Conservation (phyloP, 139 green algal species). For the Coelastrella sp. region DNA sequence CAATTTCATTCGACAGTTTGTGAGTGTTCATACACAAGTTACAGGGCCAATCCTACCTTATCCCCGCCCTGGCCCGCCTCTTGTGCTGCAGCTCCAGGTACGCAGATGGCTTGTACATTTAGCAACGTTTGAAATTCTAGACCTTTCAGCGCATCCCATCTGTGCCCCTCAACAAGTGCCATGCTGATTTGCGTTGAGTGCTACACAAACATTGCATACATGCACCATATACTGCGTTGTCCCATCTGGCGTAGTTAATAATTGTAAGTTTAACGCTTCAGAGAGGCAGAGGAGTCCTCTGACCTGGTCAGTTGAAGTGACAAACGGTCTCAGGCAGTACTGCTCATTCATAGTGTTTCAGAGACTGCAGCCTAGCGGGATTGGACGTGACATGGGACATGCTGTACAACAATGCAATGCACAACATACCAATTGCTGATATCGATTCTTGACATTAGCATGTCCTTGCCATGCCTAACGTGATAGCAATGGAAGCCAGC, state of each 20-base stretch:
- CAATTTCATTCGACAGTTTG: too few relatives aligned
- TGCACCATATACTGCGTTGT: too few relatives aligned
- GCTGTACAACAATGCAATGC: not conserved
- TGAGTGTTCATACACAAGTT: too few relatives aligned
- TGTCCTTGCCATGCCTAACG: too few relatives aligned
- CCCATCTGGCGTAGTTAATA: too few relatives aligned
- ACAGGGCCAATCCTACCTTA: not conserved
- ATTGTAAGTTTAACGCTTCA: too few relatives aligned
- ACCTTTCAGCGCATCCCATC: not conserved
- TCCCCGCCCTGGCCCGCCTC: not conserved
- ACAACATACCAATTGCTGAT: not conserved
- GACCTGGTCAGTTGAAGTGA: not conserved
- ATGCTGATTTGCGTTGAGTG: not conserved
- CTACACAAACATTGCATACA: not conserved
- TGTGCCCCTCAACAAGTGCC: not conserved
- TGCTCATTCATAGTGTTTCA: not conserved
- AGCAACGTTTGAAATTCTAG: not conserved
- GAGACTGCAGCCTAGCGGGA: not conserved
- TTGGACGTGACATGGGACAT: too few relatives aligned
- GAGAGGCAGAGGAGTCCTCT: not conserved
- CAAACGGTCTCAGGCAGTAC: not conserved
- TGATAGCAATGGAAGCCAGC: too few relatives aligned
- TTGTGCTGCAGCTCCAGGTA: not conserved
- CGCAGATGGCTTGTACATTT: not conserved
- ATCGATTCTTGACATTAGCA: not conserved